Evolutionary conservation across 108 stramenopile genomes (phyloP).

Genomic region (Asterionellopsis glacialis): DNA sequence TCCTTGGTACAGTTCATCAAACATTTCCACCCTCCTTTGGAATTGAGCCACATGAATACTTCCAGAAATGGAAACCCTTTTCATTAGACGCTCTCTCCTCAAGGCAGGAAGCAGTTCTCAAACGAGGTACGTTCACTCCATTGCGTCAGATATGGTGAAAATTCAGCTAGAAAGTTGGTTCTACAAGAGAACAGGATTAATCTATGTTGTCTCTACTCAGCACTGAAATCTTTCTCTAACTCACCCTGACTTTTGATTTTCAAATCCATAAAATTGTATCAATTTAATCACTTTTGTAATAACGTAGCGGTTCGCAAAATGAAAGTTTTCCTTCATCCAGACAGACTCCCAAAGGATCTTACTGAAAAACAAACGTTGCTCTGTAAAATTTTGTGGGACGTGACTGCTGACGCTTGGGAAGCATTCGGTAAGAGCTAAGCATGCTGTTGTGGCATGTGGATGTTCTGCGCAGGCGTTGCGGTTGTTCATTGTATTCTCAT

Average conservation of each 20-base stretch:
- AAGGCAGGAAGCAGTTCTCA: slow-evolving; percentile 22
- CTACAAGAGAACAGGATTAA: background rate
- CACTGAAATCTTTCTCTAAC: background rate
- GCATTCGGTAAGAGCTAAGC: background rate
- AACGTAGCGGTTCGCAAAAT: slow-evolving; percentile 35
- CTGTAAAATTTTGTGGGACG: slow-evolving; percentile 44
- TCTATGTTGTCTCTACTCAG: background rate
- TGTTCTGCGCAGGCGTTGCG: too few species aligned
- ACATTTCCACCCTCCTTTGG: slow-evolving; percentile 23
- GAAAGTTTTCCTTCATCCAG: slow-evolving; percentile 42
- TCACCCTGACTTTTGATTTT: background rate
- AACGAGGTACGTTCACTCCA: slow-evolving; percentile 14
- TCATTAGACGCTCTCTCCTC: slow-evolving; percentile 24
- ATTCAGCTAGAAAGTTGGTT: too few species aligned
- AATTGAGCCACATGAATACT: slow-evolving; percentile 36
- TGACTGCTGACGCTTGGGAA: slow-evolving; percentile 22
- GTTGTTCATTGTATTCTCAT: too few species aligned
- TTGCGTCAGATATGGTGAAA: background rate
- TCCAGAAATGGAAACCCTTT: slow-evolving; percentile 35
- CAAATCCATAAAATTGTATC: background rate
- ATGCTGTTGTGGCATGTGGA: too few species aligned
- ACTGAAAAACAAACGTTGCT: slow-evolving; percentile 25
- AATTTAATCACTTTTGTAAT: background rate
- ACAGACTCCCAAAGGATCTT: slow-evolving; percentile 36
- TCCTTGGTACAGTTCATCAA: slow-evolving; percentile 21